These are phyloP conservation scores for Cyclospora cayetanensis DNA, from an alignment of 169 alveolate species.

Conservation along the genomic window DNA sequence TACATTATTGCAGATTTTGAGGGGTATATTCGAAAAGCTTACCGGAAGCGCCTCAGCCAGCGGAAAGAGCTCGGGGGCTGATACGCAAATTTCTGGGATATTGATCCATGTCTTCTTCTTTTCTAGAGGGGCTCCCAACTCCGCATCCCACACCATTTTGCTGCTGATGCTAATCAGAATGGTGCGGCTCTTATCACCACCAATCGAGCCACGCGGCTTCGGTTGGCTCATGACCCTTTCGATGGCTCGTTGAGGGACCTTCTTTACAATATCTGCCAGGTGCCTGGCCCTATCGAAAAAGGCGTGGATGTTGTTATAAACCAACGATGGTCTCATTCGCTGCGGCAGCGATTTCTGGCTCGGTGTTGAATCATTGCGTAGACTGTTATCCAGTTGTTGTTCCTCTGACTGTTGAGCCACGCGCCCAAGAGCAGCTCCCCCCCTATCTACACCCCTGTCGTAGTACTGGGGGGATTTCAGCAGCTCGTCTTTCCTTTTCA, in stretches of 20 bases:
- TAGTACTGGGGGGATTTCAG: background rate
- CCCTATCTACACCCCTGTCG: background rate
- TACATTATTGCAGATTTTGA: background rate
- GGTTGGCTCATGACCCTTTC: background rate
- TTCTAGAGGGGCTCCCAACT: constrained; percentile 21
- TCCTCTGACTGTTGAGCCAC: background rate
- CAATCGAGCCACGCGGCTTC: constrained; percentile 59
- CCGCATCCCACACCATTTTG: constrained; percentile 65
- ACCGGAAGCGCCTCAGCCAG: constrained; percentile 68
- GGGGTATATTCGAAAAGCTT: background rate
- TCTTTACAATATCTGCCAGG: constrained; percentile 43
- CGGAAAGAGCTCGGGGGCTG: constrained; percentile 62
- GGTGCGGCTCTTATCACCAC: constrained; percentile 52
- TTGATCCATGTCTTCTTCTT: constrained; percentile 57
- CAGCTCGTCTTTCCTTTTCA: background rate
- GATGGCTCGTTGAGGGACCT: background rate
- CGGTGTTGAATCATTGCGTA: background rate
- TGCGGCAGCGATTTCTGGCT: constrained; percentile 32
- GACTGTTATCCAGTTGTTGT: background rate
- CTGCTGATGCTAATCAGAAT: constrained; percentile 45
- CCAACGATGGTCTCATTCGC: constrained; percentile 50
- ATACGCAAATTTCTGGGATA: constrained; percentile 42
- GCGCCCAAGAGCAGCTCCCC: background rate
- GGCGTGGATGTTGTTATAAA: constrained; percentile 25
- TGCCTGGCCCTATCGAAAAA: constrained; percentile 46